Conservation (phyloP, 1,139 yeast genomes). For the Suhomyces ambrosiae region DNA sequence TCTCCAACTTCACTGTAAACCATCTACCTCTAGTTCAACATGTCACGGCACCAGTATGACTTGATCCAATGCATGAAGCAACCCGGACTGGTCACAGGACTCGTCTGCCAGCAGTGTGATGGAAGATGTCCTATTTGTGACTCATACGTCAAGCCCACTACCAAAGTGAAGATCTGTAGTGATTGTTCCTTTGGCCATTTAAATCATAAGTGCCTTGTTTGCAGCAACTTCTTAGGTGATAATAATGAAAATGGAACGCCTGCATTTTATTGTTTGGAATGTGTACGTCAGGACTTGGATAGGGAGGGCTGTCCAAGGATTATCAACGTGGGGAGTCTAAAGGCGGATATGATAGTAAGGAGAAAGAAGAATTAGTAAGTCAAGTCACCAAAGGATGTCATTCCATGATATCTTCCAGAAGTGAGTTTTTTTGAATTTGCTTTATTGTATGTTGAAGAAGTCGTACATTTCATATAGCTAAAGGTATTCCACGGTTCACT, state of each 20-base stretch:
- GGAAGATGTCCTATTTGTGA: slow-evolving; percentile 93
- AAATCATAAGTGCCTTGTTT: slow-evolving; percentile 68
- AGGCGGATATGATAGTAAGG: slow-evolving; percentile 56
- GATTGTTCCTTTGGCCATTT: slow-evolving; percentile 79
- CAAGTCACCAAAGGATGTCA: no score
- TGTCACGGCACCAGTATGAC: slow-evolving; percentile 93
- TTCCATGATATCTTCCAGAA: no score
- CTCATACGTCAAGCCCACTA: slow-evolving; percentile 75
- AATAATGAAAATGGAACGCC: slow-evolving; percentile 46
- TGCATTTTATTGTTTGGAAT: slow-evolving; percentile 86
- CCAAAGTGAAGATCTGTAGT: slow-evolving; percentile 76
- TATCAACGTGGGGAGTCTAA: slow-evolving; percentile 74
- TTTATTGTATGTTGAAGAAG: no score
- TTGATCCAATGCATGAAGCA: slow-evolving; percentile 83
- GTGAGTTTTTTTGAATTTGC: no score
- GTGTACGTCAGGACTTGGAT: slow-evolving; percentile 77
- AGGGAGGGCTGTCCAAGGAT: slow-evolving; percentile 94
- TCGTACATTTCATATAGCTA: no score
- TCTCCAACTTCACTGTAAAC: neutral
- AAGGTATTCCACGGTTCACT: no score
- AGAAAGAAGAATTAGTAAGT: slow-evolving; percentile 5
- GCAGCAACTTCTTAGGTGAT: slow-evolving; percentile 59
- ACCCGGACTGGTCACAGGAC: slow-evolving; percentile 74
- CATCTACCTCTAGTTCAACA: no score
- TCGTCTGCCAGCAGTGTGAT: slow-evolving; percentile 82